phyloP scores from a whole-genome alignment of 2,329 filamentous ascomycete genomes.

The Aspergillus sp. region DNA sequence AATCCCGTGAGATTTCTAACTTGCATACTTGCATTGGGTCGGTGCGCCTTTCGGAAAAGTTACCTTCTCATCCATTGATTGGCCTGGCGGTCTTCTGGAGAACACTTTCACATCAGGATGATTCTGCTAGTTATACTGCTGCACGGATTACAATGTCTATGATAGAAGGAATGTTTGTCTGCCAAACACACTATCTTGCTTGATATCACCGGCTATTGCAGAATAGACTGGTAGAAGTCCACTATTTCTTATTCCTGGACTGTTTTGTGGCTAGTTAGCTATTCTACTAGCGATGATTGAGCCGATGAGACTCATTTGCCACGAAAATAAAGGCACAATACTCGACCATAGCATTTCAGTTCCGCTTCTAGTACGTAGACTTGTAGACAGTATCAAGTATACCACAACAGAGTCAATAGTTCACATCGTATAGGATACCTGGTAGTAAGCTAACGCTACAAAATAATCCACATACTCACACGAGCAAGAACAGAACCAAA shows the following conservation, averaged over 20 bases:
- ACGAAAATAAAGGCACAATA: not conserved
- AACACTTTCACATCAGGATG: not conserved
- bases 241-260: not conserved
- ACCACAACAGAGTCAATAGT: too few species aligned
- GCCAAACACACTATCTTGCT: not conserved
- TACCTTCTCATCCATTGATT: not conserved
- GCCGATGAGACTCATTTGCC: not conserved
- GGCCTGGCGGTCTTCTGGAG: not conserved
- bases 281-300: not conserved
- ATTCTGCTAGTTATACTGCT: not conserved
- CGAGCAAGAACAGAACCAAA: too few species aligned
- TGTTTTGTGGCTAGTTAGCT: not conserved
- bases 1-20: not conserved
- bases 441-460: too few species aligned
- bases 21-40: not conserved
- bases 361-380: not conserved
- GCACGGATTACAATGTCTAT: not conserved
- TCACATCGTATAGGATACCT: too few species aligned
- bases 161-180: not conserved
- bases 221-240: not conserved
- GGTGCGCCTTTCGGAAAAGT: constrained; percentile 3
- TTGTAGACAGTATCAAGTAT: too few species aligned
- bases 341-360: not conserved
- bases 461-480: too few species aligned
- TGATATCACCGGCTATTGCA: not conserved